A percentile compares a stretch with the other conserved stretches of the same genome.
Evolutionary conservation across 306 rosid species (phyloP).

Genomic region (Lagenaria siceraria): DNA sequence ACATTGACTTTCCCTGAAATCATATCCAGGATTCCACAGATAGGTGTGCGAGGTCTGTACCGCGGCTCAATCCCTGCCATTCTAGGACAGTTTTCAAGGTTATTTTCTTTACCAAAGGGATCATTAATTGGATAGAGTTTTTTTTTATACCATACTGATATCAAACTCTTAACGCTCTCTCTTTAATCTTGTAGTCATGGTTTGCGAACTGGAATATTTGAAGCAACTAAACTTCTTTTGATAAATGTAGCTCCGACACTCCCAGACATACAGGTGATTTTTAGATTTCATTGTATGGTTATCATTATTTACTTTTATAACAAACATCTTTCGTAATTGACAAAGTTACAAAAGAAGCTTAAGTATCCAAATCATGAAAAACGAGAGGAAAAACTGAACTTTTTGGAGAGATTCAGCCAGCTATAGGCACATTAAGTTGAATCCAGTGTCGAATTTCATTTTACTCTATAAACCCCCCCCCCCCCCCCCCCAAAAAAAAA

Average conservation of each 20-base stretch:
- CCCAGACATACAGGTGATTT: slow-evolving; percentile 80
- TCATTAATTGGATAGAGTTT: background rate
- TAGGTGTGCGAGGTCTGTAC: slow-evolving; percentile 75
- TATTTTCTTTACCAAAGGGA: slow-evolving; percentile 6
- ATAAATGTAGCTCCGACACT: slow-evolving; percentile 82
- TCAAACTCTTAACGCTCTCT: slow-evolving; percentile 18
- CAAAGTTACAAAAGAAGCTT: background rate
- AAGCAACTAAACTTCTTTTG: slow-evolving; percentile 80
- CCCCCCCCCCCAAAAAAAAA: too few relatives aligned
- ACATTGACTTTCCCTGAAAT: slow-evolving; percentile 79
- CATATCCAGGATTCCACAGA: slow-evolving; percentile 89
- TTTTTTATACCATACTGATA: background rate
- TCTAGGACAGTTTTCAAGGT: slow-evolving; percentile 99
- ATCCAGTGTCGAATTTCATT: background rate
- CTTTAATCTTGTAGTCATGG: slow-evolving; percentile 71
- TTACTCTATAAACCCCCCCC: background rate
- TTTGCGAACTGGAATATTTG: slow-evolving; percentile 93
- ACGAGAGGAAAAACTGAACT: background rate
- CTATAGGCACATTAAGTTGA: background rate
- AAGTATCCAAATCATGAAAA: background rate
- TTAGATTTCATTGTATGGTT: background rate
- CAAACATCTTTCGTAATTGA: background rate
- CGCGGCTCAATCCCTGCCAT: slow-evolving; percentile 97
- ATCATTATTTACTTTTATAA: background rate
- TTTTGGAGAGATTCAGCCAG: background rate